Evolutionary conservation across 2,329 filamentous ascomycete genomes (phyloP).

Genomic region (Pseudogymnoascus verrucosus): DNA sequence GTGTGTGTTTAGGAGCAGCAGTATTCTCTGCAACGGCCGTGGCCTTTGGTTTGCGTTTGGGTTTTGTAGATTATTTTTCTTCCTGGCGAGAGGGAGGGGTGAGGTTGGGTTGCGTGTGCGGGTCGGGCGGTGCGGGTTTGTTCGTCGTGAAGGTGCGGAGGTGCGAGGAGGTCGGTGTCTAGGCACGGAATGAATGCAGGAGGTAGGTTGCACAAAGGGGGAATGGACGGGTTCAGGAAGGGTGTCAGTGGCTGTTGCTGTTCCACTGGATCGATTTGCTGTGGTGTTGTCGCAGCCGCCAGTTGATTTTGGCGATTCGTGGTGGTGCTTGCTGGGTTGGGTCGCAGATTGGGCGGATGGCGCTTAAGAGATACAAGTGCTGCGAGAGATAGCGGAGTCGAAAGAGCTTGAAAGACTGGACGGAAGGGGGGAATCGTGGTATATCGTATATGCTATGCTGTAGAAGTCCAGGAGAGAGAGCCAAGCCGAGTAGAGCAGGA

Average conservation of each 20-base stretch:
- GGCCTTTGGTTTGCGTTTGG: background rate
- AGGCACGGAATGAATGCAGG: background rate
- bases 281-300: constrained; percentile 1
- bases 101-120: background rate
- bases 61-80: background rate
- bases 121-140: background rate
- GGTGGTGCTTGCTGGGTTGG: background rate
- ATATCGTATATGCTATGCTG: background rate
- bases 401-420: background rate
- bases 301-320: background rate
- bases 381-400: background rate
- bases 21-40: background rate
- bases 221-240: background rate
- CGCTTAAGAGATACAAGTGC: constrained; percentile 5
- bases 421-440: background rate
- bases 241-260: constrained; percentile 50
- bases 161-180: background rate
- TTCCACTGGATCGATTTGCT: constrained; percentile 51
- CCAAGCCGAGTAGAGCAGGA: background rate
- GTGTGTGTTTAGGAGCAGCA: background rate
- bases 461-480: background rate
- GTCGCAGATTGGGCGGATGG: constrained; percentile 9
- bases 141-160: background rate
- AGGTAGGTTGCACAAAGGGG: background rate
- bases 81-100: background rate